Evolutionary conservation across 257 asterid species (phyloP), one percentile per base, ranked within the genome.

Genomic region (Paulownia fortunei): DNA sequence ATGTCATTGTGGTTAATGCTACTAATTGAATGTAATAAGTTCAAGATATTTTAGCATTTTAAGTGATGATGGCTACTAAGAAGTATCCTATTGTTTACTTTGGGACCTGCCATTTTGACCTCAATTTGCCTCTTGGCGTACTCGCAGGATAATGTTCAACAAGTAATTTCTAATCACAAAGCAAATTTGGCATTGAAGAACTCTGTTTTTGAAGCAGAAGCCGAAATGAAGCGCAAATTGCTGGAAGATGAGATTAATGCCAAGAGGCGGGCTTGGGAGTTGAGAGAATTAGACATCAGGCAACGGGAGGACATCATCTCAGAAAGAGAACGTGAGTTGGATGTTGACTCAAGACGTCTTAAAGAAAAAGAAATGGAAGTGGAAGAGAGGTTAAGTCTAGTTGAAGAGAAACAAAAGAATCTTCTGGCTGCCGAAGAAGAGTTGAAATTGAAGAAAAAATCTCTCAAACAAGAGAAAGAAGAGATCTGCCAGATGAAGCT

Each of bases 241-340:
- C 86, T 81, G 70, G 97, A 93, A 56, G 97, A 92, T 61, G 99
- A 96, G 82, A 81, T 86, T 36, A 81, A 88, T 64, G 79, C 84
- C 80, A 93, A 82, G 86, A 89, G 94, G 84, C 88, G 98, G 73
- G 89, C 77, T 73, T 90, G 92, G 92, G 99, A 96, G 79, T 82
- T 96, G 86, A 96, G 81, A 84, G 99, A 96, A 79, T 76, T 96
- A 76, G 99, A 96, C 82, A 81, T 93, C 79, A 89, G 76, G 84
- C 93, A 89, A 62, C 83, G 87, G 34, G 98, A 93, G 88, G 97
- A 96, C 65, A 73, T 80, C 36, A 62, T 92, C 55, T 60, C 81
- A 4, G 99, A 96, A 68, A 90, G 87, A 82, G 98, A 93, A 75
- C 86, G 86, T 44, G 98, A 93, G 62, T 60, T 92, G 76, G 92